These are phyloP conservation scores for Auricularia auricula-judae DNA, from an alignment of 768 basidiomycete genomes.

Conservation along the genomic window DNA sequence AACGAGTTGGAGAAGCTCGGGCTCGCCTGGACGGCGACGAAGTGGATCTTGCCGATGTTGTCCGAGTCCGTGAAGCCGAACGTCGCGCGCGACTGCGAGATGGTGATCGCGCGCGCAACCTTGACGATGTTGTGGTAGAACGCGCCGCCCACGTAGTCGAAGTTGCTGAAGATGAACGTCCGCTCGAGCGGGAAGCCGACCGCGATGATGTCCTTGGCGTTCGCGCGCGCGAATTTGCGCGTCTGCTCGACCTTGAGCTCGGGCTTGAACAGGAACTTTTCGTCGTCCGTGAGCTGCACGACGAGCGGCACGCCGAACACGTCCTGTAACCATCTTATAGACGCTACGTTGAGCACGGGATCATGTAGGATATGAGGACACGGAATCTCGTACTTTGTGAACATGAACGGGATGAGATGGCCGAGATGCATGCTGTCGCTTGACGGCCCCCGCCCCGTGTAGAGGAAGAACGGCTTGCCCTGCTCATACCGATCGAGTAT, in stretches of 20 bases:
- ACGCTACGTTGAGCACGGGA: background rate
- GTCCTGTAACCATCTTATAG: slow-evolving; percentile 82
- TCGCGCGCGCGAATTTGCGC: slow-evolving; percentile 66
- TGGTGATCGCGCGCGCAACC: slow-evolving; percentile 86
- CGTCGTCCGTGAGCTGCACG: slow-evolving; percentile 94
- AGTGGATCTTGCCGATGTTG: slow-evolving; percentile 97
- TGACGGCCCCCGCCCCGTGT: slow-evolving; percentile 94
- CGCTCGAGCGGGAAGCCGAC: slow-evolving; percentile 85
- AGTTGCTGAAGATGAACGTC: slow-evolving; percentile 96
- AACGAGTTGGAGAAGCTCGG: slow-evolving; percentile 98
- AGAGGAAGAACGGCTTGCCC: slow-evolving; percentile 94
- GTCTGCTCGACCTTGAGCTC: slow-evolving; percentile 86
- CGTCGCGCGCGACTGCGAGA: slow-evolving; percentile 86
- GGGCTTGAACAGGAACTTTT: slow-evolving; percentile 97
- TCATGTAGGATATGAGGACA: background rate
- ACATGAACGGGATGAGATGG: slow-evolving; percentile 93
- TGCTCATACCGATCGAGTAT: slow-evolving; percentile 95
- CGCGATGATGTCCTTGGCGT: slow-evolving; percentile 94
- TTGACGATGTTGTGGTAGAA: slow-evolving; percentile 94
- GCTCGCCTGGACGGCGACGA: slow-evolving; percentile 88
- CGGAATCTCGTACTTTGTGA: slow-evolving; percentile 68
- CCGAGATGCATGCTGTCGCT: slow-evolving; percentile 97
- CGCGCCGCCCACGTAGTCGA: slow-evolving; percentile 77
- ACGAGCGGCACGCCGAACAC: slow-evolving; percentile 92
- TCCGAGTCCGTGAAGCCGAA: slow-evolving; percentile 99